Base-by-base conservation (phyloP, 2,329 filamentous ascomycete species). In the Cladophialophora bantiana region DNA sequence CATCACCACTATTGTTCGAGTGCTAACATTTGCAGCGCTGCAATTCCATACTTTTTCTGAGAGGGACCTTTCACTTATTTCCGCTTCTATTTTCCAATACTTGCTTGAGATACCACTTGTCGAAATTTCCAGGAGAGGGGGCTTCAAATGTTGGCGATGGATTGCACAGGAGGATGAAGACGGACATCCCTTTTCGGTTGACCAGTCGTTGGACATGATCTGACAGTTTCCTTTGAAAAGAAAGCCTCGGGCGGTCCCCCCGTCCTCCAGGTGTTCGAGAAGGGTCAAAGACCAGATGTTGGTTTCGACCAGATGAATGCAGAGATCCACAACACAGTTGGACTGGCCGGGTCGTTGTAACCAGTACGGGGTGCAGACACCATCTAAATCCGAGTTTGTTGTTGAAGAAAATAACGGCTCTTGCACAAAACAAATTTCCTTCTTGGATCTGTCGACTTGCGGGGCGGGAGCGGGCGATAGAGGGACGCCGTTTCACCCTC, bases 21-120 rank as follows among this genome's bases (percentile, higher is more conserved):
- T 73, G 76, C 71, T 69, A 77, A 71, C 32, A 3, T 54, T 26
- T 63, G 1, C 64, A 83, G 81, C 56, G 80, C 80, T 48, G 78
- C 80, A 13, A 81, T 83, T 72, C 81, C 81, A 31, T 83, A 82
- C 72, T 82, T 83, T 73, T 80, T 82, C 71, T 71, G 42, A 56
- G 20, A 53, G 50, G 18, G 4, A 56, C 34, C 45, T 55, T 40
- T 62, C 32, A 18, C 7, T 36, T 42, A 31, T 26, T 26, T 26
- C 26, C 26, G 26, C 26, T 26, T 12, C n/a, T 48, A 9, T 38
- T 58, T 55, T 58, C 50, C n/a, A 45, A 59, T 45, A 56, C 31
- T 48, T 56, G 45, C 40, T 54, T 36, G 52, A 62, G 60, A 62
- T 62, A 62, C 60, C 60, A 62, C 31, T 56, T 32, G 60, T 61